Percentiles rank a stretch among this genome's conserved stretches.
phyloP scores from a whole-genome alignment of 139 green algal genomes.

The Spirogloea muscicola region DNA sequence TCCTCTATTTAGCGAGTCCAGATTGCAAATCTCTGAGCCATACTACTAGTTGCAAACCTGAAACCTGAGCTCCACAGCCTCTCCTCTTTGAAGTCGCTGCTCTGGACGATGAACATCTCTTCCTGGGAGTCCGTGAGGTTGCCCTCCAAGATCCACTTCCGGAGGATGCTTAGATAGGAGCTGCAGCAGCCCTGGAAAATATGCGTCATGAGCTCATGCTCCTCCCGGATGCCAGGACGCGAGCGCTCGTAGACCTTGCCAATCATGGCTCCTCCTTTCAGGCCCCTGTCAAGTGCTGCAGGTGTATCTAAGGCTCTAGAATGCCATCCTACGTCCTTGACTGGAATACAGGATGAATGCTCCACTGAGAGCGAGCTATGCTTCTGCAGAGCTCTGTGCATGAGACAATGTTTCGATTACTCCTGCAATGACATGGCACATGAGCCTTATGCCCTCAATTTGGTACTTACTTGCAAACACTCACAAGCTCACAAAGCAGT shows the following conservation, averaged over 20 bases:
- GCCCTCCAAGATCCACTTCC: slow-evolving; percentile 79
- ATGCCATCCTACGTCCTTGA: too few relatives aligned
- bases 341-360: too few relatives aligned
- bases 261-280: slow-evolving; percentile 65
- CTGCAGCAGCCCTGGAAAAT: slow-evolving; percentile 64
- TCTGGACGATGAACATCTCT: slow-evolving; percentile 77
- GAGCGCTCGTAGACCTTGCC: slow-evolving; percentile 62
- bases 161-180: slow-evolving; percentile 77
- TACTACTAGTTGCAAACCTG: too few relatives aligned
- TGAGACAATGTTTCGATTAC: too few relatives aligned
- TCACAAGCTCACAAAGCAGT: slow-evolving; percentile 67
- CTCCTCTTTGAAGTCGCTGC: slow-evolving; percentile 31
- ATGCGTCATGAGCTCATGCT: slow-evolving; percentile 53
- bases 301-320: too few relatives aligned
- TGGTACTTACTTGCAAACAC: slow-evolving; percentile 50
- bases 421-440: too few relatives aligned
- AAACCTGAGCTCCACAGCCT: slow-evolving; percentile 38
- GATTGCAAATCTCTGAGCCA: too few relatives aligned
- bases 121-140: slow-evolving; percentile 61
- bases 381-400: too few relatives aligned
- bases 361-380: too few relatives aligned
- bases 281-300: too few relatives aligned
- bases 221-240: slow-evolving; percentile 72
- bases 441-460: too few relatives aligned
- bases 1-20: too few relatives aligned